Base-by-base conservation (phyloP, 257 asterid species). In the Marsdenia floribunda region DNA sequence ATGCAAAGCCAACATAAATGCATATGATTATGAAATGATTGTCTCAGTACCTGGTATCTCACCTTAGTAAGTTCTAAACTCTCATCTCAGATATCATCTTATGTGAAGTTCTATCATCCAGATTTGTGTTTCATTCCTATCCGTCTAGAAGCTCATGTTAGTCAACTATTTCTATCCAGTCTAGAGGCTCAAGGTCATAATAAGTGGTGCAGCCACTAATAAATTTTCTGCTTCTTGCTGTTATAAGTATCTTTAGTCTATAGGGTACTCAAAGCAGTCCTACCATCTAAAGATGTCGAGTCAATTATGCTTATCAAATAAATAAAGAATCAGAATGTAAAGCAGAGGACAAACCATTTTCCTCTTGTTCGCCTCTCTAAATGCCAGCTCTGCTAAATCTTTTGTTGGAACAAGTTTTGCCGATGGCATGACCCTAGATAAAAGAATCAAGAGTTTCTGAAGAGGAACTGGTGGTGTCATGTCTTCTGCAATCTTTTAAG, bases 321-420 rank as follows among this genome's bases (percentile, higher is more conserved):
- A 16, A 33, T 7, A 0, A 38, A 42, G 3, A 68, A 15, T 50
- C 53, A 73, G 42, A 57, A 19, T 55, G 40, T 47, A 71, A 71
- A 68, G 52, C 18, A 71, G 37, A 75, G 69, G 65, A 29, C 75
- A 50, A 47, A 92, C 99, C 97, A 94, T 66, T 71, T 78, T 85
- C 73, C 87, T 89, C 76, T 92, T 94, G 77, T 80, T 82, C 42
- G 55, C 54, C 80, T 89, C 97, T 87, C 97, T 83, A 89, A 94
- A 87, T 52, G 97, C 97, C 26, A 94, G 78, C 59, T 89, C 97
- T 1, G 93, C 95, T 76, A 94, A 82, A 81, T 94, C 99, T 78
- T 92, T 89, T 77, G 85, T 87, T 0, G 99, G 99, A 71, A 94
- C 91, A 50, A 94, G 96, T 88, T 94, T 94, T 4, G 97, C 99